Evolutionary conservation across 495 filamentous ascomycete genomes (phyloP).

Genomic region (Thozetella sp.): DNA sequence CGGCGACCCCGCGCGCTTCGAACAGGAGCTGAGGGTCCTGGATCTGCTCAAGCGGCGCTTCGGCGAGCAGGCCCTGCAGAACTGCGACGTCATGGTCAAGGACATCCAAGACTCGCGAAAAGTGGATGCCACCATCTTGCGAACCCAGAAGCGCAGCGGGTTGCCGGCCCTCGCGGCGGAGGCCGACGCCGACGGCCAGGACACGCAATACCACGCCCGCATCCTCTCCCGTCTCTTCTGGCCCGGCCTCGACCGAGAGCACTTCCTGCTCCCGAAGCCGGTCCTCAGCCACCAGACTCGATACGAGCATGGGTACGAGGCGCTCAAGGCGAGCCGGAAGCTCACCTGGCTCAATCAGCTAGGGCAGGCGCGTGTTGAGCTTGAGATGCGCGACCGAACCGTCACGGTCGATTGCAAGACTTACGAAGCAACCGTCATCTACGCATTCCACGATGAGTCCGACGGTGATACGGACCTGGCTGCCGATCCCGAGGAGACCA

Average conservation of each 20-base stretch:
- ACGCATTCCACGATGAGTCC: constrained; percentile 69
- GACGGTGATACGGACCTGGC: constrained; percentile 7
- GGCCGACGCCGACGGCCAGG: constrained; percentile 13
- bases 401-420: constrained; percentile 74
- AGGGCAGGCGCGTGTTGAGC: constrained; percentile 76
- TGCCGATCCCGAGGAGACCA: constrained; percentile 4
- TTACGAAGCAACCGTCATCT: constrained; percentile 89
- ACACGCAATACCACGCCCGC: constrained; percentile 63
- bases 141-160: constrained; percentile 9
- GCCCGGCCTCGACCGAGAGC: constrained; percentile 79
- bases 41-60: constrained; percentile 88
- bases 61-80: constrained; percentile 81
- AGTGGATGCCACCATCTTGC: constrained; percentile 66
- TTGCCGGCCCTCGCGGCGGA: constrained; percentile 14
- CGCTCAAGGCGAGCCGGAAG: constrained; percentile 78
- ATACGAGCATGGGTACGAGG: constrained; percentile 79
- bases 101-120: constrained; percentile 87
- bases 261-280: constrained; percentile 68
- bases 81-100: constrained; percentile 94
- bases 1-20: constrained; percentile 66
- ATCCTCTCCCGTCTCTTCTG: constrained; percentile 95
- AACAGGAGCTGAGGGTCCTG: constrained; percentile 76
- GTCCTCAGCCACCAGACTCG: constrained; percentile 64
- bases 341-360: constrained; percentile 85
- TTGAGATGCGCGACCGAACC: constrained; percentile 81